phyloP scores from a whole-genome alignment of 1,139 yeast genomes.

The Blastobotrys persicus region DNA sequence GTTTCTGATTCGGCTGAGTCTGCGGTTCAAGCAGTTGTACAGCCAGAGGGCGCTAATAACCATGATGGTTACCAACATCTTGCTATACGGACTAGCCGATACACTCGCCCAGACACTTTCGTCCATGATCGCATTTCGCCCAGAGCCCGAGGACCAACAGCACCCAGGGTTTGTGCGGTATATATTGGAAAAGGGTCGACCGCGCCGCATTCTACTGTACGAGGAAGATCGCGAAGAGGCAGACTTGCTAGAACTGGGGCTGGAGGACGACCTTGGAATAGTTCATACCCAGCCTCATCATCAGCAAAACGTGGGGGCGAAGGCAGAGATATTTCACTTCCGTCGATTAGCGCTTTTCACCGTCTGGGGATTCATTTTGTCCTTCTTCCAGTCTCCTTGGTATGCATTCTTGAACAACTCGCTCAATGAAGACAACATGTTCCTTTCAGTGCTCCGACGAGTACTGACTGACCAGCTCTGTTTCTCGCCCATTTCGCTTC shows the following conservation, averaged over 20 bases:
- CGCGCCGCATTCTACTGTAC: conserved; percentile 34
- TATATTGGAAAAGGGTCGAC: conserved; percentile 38
- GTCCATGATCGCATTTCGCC: conserved; percentile 30
- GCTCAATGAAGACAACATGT: conserved; percentile 64
- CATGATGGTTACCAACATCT: conserved; percentile 76
- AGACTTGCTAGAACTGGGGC: conserved; percentile 36
- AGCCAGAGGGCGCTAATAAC: conserved; percentile 67
- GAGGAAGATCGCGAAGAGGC: conserved; percentile 34
- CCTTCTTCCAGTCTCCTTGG: conserved; percentile 88
- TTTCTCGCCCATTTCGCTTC: conserved; percentile 79
- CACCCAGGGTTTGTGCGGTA: conserved; percentile 31
- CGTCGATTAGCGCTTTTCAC: conserved; percentile 75
- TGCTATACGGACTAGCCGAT: conserved; percentile 85
- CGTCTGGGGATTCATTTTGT: conserved; percentile 77
- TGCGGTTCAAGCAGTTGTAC: conserved; percentile 50
- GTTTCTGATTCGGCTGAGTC: conserved; percentile 35
- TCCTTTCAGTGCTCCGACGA: conserved; percentile 78
- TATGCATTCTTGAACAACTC: conserved; percentile 74
- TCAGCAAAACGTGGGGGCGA: conserved; percentile 1
- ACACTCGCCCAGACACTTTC: conserved; percentile 77
- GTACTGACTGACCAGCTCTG: conserved; percentile 87
- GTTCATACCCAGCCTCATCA: conserved; percentile 13
- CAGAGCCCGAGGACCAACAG: conserved; percentile 26
- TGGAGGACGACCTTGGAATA: conserved; percentile 22
- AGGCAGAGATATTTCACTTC: conserved; percentile 50